Conservation (phyloP, 1,284 basidiomycete genomes). For the Meripilus lineatus region DNA sequence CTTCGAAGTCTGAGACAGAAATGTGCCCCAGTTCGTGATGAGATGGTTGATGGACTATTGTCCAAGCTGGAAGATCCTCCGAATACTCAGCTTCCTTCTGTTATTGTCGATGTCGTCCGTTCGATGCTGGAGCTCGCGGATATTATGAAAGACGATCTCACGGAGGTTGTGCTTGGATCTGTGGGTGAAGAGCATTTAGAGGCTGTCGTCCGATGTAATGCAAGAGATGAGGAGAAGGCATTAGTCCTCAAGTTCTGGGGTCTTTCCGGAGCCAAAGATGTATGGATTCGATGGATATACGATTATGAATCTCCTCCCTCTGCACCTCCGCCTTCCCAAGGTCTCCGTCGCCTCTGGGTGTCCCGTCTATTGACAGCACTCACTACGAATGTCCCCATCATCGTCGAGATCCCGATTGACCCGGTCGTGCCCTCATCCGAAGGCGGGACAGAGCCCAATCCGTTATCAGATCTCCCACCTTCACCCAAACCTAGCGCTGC, state of each 20-base stretch:
- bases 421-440: conserved; percentile 10
- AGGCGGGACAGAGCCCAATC: conserved; percentile 11
- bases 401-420: conserved; percentile 35
- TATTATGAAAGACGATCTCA: conserved; percentile 60
- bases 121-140: conserved; percentile 47
- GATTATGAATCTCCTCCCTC: conserved; percentile 13
- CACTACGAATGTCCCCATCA: conserved; percentile 38
- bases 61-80: conserved; percentile 33
- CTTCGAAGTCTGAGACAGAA: conserved; percentile 46
- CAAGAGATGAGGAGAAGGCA: conserved; percentile 46
- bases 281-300: conserved; percentile 40
- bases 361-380: conserved; percentile 43
- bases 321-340: background rate
- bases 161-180: conserved; percentile 51
- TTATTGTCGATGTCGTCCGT: conserved; percentile 41
- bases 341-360: conserved; percentile 35
- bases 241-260: conserved; percentile 50
- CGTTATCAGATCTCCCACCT: conserved; percentile 11
- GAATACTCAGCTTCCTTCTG: conserved; percentile 28
- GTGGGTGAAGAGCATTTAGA: conserved; percentile 57
- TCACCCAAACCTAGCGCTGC: conserved; percentile 36
- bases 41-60: conserved; percentile 41
- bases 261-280: conserved; percentile 24
- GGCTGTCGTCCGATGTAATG: conserved; percentile 43
- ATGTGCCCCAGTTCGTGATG: conserved; percentile 64